phyloP scores from a whole-genome alignment of 2,329 filamentous ascomycete genomes.

The Byssochlamys sp. region DNA sequence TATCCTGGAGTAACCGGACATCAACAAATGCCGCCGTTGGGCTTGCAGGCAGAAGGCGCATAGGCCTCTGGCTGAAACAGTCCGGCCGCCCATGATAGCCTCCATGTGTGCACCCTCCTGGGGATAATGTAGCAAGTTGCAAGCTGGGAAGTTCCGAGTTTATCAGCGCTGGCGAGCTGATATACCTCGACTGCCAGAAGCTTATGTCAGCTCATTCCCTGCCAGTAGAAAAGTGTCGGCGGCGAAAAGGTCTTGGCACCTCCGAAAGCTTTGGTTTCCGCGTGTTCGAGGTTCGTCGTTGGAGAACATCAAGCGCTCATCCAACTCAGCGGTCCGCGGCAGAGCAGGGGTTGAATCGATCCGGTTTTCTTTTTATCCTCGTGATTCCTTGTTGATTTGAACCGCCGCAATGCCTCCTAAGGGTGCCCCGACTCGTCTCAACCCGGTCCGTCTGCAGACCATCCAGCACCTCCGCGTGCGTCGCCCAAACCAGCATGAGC shows the following conservation, averaged over 20 bases:
- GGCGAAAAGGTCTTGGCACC: slow-evolving; percentile 12
- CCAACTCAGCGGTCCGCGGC: background rate
- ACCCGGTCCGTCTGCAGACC: slow-evolving; percentile 38
- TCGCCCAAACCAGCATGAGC: slow-evolving; percentile 52
- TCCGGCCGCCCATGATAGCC: background rate
- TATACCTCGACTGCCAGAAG: background rate
- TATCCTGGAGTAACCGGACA: background rate
- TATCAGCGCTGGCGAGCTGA: background rate
- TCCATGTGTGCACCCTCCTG: background rate
- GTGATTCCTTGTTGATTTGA: background rate
- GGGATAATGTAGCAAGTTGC: background rate
- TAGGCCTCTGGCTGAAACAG: background rate
- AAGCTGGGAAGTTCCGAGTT: background rate
- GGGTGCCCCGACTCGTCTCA: slow-evolving; percentile 34
- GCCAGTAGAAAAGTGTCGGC: slow-evolving; percentile 8
- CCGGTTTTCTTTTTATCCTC: background rate
- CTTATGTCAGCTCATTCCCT: slow-evolving; percentile 24
- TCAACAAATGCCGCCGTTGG: background rate
- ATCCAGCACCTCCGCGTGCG: slow-evolving; percentile 52
- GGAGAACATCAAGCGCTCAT: slow-evolving; percentile 1
- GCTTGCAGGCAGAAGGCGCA: slow-evolving; percentile 4
- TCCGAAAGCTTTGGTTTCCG: slow-evolving; percentile 9
- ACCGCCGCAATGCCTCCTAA: slow-evolving; percentile 33
- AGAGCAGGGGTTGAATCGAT: background rate
- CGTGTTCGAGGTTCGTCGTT: slow-evolving; percentile 7